Conservation (phyloP, 352 stramenopile species). For the Elongisporangium senticosum region DNA sequence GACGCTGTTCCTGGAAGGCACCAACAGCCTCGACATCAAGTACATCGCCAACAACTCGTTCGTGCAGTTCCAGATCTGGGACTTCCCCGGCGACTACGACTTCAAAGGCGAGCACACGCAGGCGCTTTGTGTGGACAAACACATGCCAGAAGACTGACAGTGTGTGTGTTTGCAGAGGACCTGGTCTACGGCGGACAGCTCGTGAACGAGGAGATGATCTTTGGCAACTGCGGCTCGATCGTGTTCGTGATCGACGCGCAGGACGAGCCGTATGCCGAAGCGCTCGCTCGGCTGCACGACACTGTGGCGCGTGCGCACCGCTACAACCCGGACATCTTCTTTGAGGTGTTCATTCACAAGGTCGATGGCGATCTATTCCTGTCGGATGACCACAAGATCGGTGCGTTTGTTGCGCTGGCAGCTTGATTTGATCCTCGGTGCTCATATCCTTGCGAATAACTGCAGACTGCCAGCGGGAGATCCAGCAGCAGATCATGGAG, state of each 20-base stretch:
- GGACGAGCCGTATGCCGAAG: slow-evolving; percentile 89
- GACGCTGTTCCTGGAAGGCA: slow-evolving; percentile 94
- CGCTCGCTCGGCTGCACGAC: slow-evolving; percentile 82
- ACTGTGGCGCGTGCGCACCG: slow-evolving; percentile 80
- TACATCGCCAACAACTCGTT: slow-evolving; percentile 98
- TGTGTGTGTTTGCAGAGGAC: slow-evolving; percentile 36
- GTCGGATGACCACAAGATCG: slow-evolving; percentile 98
- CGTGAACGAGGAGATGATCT: slow-evolving; percentile 91
- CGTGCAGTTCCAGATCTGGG: slow-evolving; percentile 98
- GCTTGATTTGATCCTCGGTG: background rate
- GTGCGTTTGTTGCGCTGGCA: slow-evolving; percentile 15
- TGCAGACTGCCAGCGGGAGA: slow-evolving; percentile 93
- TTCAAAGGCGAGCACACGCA: slow-evolving; percentile 45
- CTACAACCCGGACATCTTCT: slow-evolving; percentile 94
- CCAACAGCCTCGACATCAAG: slow-evolving; percentile 89
- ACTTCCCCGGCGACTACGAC: slow-evolving; percentile 96
- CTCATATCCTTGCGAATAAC: background rate
- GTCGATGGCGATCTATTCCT: slow-evolving; percentile 98
- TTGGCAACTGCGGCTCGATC: slow-evolving; percentile 88
- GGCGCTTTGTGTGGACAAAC: background rate
- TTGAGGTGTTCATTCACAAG: slow-evolving; percentile 99
- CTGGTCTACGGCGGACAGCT: slow-evolving; percentile 85
- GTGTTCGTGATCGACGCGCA: slow-evolving; percentile 99
- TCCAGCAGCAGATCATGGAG: slow-evolving; percentile 96
- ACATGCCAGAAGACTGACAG: background rate